These are phyloP conservation scores for Xylariaceae sp. DNA, from an alignment of 2,329 filamentous ascomycete species.

Conservation along the genomic window DNA sequence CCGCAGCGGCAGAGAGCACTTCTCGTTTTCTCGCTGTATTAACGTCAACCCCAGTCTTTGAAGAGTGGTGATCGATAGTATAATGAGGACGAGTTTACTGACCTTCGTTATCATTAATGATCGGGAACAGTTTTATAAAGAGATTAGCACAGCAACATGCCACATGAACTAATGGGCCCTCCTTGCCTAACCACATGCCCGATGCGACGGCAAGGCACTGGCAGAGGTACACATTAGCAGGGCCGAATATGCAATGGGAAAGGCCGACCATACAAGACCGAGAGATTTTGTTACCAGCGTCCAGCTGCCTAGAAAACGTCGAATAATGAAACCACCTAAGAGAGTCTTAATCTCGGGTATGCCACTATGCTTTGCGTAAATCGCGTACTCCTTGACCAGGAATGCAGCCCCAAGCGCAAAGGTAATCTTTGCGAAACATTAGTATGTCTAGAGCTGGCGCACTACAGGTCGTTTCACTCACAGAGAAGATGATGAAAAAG, in stretches of 20 bases:
- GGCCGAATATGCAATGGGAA: neutral
- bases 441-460: neutral
- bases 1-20: constrained; percentile 84
- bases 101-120: constrained; percentile 86
- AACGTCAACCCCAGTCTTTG: neutral
- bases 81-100: constrained; percentile 15
- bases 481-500: constrained; percentile 81
- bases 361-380: constrained; percentile 89
- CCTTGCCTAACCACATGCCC: constrained; percentile 94
- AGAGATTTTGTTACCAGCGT: constrained; percentile 87
- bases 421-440: constrained; percentile 52
- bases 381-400: constrained; percentile 78
- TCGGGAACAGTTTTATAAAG: constrained; percentile 84
- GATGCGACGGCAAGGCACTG: constrained; percentile 88
- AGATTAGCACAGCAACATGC: constrained; percentile 95
- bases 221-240: constrained; percentile 25
- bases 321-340: constrained; percentile 88
- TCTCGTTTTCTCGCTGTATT: constrained; percentile 80
- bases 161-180: constrained; percentile 92
- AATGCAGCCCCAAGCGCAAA: constrained; percentile 77
- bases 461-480: constrained; percentile 45
- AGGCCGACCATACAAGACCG: constrained; percentile 62
- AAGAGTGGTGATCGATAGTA: neutral
- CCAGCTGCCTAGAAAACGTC: constrained; percentile 81
- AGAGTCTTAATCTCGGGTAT: constrained; percentile 98